Base-by-base conservation (phyloP, 257 asterid genomes). In the Leptodermis oblonga region DNA sequence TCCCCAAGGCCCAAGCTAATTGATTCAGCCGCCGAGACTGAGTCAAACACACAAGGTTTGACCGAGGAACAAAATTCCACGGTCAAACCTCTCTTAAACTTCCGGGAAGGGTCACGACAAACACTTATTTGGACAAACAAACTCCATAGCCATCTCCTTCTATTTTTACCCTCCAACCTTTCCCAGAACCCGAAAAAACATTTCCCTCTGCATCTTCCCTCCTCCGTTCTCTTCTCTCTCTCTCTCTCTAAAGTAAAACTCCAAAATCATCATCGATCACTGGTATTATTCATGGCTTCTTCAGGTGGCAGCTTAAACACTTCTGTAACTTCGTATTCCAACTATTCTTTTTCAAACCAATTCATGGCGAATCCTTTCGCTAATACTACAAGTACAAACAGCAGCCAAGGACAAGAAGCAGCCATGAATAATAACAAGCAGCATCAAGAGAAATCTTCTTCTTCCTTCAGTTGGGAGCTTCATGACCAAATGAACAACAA, bases 41-140 rank as follows among this genome's bases (percentile, higher is more conserved):
- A 62, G 97, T 88, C 94, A 88, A 85, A 86, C 75, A 78, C 91
- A 78, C 83, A 75, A 69, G 75, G 41, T 78, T 81, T 81, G 86
- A 81, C 86, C 81, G 12, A 36, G 25, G 22, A 5, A 1, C 3
- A 17, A 51, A 18, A 41, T 78, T 69, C 83, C 73, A 73, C 83
- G 79, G 85, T 78, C 85, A 74, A 78, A 74, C 66, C 25, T 65
- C 67, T 68, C 42, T 68, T 70, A 62, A 51, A 63, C 73, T 81
- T 81, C 86, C 51, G 39, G 62, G 80, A 74, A 75, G 25, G 64
- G 66, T 33, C 65, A 33, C 12, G 30, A 53, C 51, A 46, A 77
- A 41, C 63, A 20, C 30, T 45, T 49, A 31, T 39, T 18, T 4
- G 17, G 41, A 37, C n/a, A 23, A 25, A 45, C 28, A 62, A 33